These are phyloP conservation scores for Peribolospora baueri DNA, from an alignment of 768 basidiomycete species.

Conservation along the genomic window DNA sequence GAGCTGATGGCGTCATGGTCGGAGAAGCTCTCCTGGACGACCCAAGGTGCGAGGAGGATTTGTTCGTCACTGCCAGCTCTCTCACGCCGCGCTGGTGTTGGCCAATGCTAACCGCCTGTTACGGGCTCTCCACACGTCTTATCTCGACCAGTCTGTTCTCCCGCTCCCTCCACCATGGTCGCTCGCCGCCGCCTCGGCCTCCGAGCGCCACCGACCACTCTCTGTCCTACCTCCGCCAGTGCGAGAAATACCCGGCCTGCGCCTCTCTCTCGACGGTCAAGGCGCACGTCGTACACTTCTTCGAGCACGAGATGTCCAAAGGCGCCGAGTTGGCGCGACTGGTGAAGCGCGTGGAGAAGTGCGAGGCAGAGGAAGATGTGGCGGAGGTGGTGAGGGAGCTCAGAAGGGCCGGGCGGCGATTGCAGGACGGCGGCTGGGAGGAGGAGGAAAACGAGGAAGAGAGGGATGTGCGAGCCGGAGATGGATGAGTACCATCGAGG, in stretches of 20 bases:
- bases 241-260: constrained; percentile 29
- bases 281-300: constrained; percentile 41
- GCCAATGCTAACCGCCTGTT: not conserved
- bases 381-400: no score
- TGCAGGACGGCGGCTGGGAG: no score
- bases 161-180: no score
- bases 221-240: constrained; percentile 43
- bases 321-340: no score
- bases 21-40: constrained; percentile 53
- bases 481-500: no score
- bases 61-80: not conserved
- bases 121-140: constrained; percentile 33
- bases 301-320: constrained; percentile 23
- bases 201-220: constrained; percentile 43
- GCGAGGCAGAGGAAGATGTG: no score
- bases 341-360: no score
- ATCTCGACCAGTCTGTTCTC: no score
- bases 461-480: no score
- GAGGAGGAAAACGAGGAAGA: no score
- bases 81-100: not conserved
- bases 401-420: no score
- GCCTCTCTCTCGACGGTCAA: constrained; percentile 30
- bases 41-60: constrained; percentile 31
- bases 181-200: constrained; percentile 1
- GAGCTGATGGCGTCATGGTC: constrained; percentile 55